These are phyloP conservation scores for Thelephora terrestris DNA, from an alignment of 1,284 basidiomycete genomes.

Conservation along the genomic window DNA sequence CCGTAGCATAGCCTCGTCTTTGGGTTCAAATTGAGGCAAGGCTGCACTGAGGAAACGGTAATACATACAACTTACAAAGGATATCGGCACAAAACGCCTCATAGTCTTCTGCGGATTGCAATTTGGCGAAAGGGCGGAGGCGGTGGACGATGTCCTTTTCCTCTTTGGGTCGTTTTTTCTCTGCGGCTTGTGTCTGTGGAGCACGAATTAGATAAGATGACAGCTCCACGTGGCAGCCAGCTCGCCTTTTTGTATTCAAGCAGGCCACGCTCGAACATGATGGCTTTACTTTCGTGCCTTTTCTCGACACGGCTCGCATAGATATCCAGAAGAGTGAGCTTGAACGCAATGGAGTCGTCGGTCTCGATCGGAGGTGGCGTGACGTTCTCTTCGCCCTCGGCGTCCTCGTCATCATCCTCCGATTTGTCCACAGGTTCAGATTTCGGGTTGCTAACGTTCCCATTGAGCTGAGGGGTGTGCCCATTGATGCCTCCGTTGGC, in stretches of 20 bases:
- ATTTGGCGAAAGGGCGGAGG: conserved; percentile 84
- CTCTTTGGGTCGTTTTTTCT: conserved; percentile 86
- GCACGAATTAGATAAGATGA: conserved; percentile 2
- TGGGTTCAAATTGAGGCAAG: background rate
- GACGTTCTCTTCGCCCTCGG: conserved; percentile 48
- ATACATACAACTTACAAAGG: conserved; percentile 51
- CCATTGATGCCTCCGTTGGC: conserved; percentile 17
- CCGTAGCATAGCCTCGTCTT: conserved; percentile 79
- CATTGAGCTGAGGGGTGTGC: conserved; percentile 17
- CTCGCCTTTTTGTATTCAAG: conserved; percentile 89
- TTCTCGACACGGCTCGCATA: conserved; percentile 91
- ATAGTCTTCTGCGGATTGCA: conserved; percentile 90
- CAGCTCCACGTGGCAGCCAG: background rate
- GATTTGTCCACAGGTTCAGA: conserved; percentile 25
- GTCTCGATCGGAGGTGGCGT: conserved; percentile 77
- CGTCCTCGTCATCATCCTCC: conserved; percentile 33
- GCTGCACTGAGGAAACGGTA: background rate
- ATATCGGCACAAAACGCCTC: conserved; percentile 86
- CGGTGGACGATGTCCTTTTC: conserved; percentile 87
- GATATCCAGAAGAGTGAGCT: conserved; percentile 85
- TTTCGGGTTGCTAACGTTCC: conserved; percentile 14
- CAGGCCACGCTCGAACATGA: conserved; percentile 89
- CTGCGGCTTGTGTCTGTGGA: conserved; percentile 74
- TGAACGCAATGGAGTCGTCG: conserved; percentile 82
- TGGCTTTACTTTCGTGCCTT: conserved; percentile 77